phyloP scores from a whole-genome alignment of 2,329 filamentous ascomycete species.

The Talaromyces funiculosus region DNA sequence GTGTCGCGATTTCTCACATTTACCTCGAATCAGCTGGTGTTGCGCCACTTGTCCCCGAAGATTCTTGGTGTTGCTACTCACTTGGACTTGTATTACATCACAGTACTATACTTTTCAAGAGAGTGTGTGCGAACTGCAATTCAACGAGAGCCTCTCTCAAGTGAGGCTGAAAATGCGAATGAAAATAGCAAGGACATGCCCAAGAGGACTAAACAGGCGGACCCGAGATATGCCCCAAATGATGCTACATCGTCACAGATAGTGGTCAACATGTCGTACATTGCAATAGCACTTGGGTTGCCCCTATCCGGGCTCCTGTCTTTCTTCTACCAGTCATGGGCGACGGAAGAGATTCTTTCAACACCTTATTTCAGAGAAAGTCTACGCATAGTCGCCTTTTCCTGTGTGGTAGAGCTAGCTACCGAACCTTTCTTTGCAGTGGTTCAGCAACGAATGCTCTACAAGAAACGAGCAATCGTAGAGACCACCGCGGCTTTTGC shows the following conservation, averaged over 20 bases:
- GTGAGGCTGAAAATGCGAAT: constrained; percentile 12
- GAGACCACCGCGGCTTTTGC: constrained; percentile 77
- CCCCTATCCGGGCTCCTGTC: constrained; percentile 60
- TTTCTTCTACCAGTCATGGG: constrained; percentile 58
- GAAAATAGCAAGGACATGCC: not conserved
- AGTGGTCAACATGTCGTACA: constrained; percentile 81
- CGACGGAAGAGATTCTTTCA: constrained; percentile 44
- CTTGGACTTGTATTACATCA: constrained; percentile 86
- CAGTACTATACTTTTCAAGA: constrained; percentile 88
- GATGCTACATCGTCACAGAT: constrained; percentile 52
- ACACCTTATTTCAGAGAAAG: constrained; percentile 61
- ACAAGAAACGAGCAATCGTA: constrained; percentile 71
- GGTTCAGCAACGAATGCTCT: constrained; percentile 73
- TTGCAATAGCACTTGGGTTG: constrained; percentile 65
- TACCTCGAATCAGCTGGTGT: constrained; percentile 80
- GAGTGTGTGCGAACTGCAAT: constrained; percentile 89
- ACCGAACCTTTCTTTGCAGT: constrained; percentile 87
- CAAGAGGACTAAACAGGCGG: not conserved
- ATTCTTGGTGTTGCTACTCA: constrained; percentile 82
- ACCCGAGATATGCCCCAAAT: not conserved
- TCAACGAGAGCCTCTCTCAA: constrained; percentile 60
- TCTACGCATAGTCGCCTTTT: constrained; percentile 50
- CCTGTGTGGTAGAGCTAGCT: constrained; percentile 66
- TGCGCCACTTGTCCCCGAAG: constrained; percentile 80
- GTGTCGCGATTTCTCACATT: constrained; percentile 85